These are phyloP conservation scores for Plantago major DNA, from an alignment of 257 asterid species.

Conservation along the genomic window DNA sequence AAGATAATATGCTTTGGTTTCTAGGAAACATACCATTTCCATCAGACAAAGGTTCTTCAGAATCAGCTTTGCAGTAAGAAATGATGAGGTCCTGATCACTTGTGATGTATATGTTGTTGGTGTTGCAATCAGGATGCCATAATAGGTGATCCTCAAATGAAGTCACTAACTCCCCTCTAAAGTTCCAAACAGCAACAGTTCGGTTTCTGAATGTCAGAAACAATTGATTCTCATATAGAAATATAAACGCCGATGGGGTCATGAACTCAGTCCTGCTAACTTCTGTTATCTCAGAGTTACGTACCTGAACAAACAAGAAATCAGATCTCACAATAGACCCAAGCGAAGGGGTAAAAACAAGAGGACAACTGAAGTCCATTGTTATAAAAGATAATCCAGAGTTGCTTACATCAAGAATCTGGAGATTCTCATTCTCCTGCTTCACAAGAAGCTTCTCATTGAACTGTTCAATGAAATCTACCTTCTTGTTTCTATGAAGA, in stretches of 20 bases:
- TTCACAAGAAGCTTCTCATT: slow-evolving; percentile 98
- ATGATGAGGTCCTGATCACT: slow-evolving; percentile 98
- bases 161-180: slow-evolving; percentile 97
- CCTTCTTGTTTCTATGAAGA: slow-evolving; percentile 89
- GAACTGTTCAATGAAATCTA: slow-evolving; percentile 95
- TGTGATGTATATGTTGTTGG: slow-evolving; percentile 95
- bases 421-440: slow-evolving; percentile 96
- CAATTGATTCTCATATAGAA: slow-evolving; percentile 89
- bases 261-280: slow-evolving; percentile 92
- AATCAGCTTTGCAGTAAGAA: slow-evolving; percentile 85
- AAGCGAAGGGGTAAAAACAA: no score
- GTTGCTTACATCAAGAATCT: slow-evolving; percentile 82
- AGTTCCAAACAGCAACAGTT: slow-evolving; percentile 99
- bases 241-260: slow-evolving; percentile 99
- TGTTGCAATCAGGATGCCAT: slow-evolving; percentile 99
- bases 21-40: slow-evolving; percentile 58
- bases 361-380: background rate
- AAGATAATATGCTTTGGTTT: background rate
- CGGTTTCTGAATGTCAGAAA: slow-evolving; percentile 93
- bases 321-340: slow-evolving; percentile 17
- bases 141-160: slow-evolving; percentile 96
- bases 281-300: slow-evolving; percentile 81
- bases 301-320: slow-evolving; percentile 54
- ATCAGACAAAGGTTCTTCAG: slow-evolving; percentile 78
- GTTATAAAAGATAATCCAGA: background rate